Percentiles rank a stretch among this genome's conserved stretches.
These are phyloP conservation scores for Austroboletus niveus DNA, from an alignment of 1,284 basidiomycete species.

Conservation along the genomic window DNA sequence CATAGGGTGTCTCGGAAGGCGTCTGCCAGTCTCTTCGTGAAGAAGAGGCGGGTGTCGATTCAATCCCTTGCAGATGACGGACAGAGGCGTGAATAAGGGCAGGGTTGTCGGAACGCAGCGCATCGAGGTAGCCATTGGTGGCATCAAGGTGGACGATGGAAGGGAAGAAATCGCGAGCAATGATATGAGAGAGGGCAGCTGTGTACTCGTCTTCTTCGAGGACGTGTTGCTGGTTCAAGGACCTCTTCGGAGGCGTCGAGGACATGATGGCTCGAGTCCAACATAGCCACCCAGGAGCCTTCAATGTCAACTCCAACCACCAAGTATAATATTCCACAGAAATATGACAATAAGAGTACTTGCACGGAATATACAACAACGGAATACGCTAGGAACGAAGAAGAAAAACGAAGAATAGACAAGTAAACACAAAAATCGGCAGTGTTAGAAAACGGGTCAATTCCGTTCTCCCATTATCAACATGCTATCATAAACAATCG, in stretches of 20 bases:
- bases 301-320: not conserved
- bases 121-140: slow-evolving; percentile 82
- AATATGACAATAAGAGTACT: slow-evolving; percentile 20
- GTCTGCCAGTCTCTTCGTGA: slow-evolving; percentile 46
- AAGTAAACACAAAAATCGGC: slow-evolving; percentile 10
- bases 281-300: slow-evolving; percentile 15
- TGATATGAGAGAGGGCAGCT: slow-evolving; percentile 87
- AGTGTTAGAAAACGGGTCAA: slow-evolving; percentile 9
- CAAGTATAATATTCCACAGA: slow-evolving; percentile 1
- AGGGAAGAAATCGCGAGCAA: slow-evolving; percentile 97
- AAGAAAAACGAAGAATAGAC: slow-evolving; percentile 2
- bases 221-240: slow-evolving; percentile 70
- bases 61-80: slow-evolving; percentile 65
- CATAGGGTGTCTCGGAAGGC: slow-evolving; percentile 66
- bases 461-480: slow-evolving; percentile 17
- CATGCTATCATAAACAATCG: slow-evolving; percentile 24
- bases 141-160: slow-evolving; percentile 85
- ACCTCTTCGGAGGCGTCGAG: slow-evolving; percentile 33
- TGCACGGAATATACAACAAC: slow-evolving; percentile 17
- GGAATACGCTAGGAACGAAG: slow-evolving; percentile 14
- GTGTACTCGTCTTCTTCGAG: slow-evolving; percentile 97
- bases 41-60: slow-evolving; percentile 44
- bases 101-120: slow-evolving; percentile 71
- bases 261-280: slow-evolving; percentile 19
- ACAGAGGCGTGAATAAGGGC: slow-evolving; percentile 72